Base-by-base conservation (phyloP, 768 basidiomycete species). In the Phlebiopsis gigantea region DNA sequence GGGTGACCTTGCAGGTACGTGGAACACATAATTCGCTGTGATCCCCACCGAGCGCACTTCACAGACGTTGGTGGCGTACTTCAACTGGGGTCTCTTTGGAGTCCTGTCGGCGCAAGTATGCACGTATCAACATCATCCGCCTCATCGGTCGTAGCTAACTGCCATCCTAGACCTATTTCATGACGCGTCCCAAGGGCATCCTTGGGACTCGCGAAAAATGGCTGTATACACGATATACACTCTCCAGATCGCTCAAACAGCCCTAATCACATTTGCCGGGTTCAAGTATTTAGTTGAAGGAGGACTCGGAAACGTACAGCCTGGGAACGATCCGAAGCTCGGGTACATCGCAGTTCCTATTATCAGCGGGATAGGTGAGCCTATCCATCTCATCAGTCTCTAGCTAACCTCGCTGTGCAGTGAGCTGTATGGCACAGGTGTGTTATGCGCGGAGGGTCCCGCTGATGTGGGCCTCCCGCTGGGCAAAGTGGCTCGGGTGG, bases 261-360 rank as follows among this genome's bases (percentile, higher is more conserved):
- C 62, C 24, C 46, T 61, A 19, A 47, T 59, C 10, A 62, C 62
- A 2, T 6, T 59, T 10, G 66, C 66, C 39, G 66, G 62, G 1
- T 71, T 65, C 53, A 51, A 61, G n/a, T 12, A 61, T 62, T 14
- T 68, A 67, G 46, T 67, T 61, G 7, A 56, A 54, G 1, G 63
- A 63, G 4, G 69, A 61, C 59, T 68, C 68, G 2, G 39, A 56
- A 42, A 21, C 39, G 26, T 26, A 21, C 4, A 47, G 30, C 6
- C 59, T 60, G n/a, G 17, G 50, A 5, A n/a, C 24, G 12, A 5
- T n/a, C n/a, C 46, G 15, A 15, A 44, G n/a, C 21, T 24, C 7
- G 34, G 26, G 30, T 31, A n/a, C n/a, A 24, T 31, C 4, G 39
- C 46, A 15, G 25, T 48, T 3, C 48, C 42, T 4, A 24, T 25